Evolutionary conservation across 345 rosid genomes (phyloP), one percentile per base, ranked within the genome.

Genomic region (Populus simonii): DNA sequence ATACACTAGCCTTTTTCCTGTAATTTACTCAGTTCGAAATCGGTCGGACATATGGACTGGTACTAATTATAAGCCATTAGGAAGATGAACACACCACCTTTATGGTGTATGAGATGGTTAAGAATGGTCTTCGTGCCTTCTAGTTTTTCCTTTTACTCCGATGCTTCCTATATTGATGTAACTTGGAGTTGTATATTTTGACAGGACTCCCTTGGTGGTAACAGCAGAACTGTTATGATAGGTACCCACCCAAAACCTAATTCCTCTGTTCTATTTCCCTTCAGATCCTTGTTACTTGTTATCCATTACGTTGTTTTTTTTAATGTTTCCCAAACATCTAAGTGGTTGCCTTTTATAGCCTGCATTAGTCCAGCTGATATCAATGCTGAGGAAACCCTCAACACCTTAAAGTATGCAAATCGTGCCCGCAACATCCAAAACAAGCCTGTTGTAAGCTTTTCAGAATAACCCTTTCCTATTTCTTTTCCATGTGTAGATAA

Each of bases 131-230:
- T 27, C 36, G 43, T 65, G 1, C 22, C 23, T 45, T 65, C 15
- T 11, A 25, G 29, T 68, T 45, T 72, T 20, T 63, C 2, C 22
- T 15, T 61, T 59, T 13, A 29, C 7, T 22, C 67, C 8, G 49
- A 47, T 76, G 11, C 45, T 70, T 74, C 38, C 29, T 0, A 49
- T 31, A 4, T 53, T 74, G 35, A 43, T 71, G 65, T 47, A 22
- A 76, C 78, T 63, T 23, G 22, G 29, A 7, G 74, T 72, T 27
- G 7, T 49, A 36, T 49, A 4, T 74, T 80, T 78, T 76, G 76
- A 78, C 89, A 96, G 99, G 99, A 96, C 87, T 96, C 99, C n/a
- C 99, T 96, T 47, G 99, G 99, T 25, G 99, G 99, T 35, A 96
- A 96, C 88, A 96, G 97, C 91, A 90, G 97, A 88, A 96, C 99